These are phyloP conservation scores for Ogataea nitratoaversa DNA, from an alignment of 805 yeast species.

Conservation along the genomic window DNA sequence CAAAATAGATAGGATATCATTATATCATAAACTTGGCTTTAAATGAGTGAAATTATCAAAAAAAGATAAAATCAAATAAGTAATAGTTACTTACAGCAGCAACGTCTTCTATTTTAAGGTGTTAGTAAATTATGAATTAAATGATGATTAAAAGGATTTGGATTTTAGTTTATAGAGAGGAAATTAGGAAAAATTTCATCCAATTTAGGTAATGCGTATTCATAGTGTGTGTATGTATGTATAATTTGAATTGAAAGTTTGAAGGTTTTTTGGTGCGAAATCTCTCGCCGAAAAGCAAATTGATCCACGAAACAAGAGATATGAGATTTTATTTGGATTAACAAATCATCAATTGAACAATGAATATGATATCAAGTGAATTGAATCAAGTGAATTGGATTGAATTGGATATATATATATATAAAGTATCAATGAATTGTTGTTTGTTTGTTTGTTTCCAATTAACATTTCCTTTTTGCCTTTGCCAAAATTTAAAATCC, in stretches of 20 bases:
- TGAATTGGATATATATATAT: no score
- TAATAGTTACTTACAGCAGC: slow-evolving; percentile 38
- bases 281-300: not conserved
- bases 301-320: no score
- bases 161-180: not conserved
- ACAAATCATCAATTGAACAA: no score
- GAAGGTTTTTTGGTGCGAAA: not conserved
- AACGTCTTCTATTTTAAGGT: slow-evolving; percentile 38
- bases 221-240: not conserved
- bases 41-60: slow-evolving; percentile 1
- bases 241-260: no score
- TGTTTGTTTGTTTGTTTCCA: no score
- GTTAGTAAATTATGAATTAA: slow-evolving; percentile 28
- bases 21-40: not conserved
- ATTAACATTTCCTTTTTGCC: not conserved
- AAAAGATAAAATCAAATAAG: no score
- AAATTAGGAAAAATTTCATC: not conserved
- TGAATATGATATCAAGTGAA: no score
- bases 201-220: not conserved
- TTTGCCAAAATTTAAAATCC: not conserved
- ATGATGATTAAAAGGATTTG: not conserved
- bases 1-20: not conserved
- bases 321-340: no score
- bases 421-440: no score
- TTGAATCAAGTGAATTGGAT: no score